Percentiles rank a stretch among this genome's conserved stretches.
Conservation (phyloP, 495 filamentous ascomycete species). For the Trichoderma orchidacearum region DNA sequence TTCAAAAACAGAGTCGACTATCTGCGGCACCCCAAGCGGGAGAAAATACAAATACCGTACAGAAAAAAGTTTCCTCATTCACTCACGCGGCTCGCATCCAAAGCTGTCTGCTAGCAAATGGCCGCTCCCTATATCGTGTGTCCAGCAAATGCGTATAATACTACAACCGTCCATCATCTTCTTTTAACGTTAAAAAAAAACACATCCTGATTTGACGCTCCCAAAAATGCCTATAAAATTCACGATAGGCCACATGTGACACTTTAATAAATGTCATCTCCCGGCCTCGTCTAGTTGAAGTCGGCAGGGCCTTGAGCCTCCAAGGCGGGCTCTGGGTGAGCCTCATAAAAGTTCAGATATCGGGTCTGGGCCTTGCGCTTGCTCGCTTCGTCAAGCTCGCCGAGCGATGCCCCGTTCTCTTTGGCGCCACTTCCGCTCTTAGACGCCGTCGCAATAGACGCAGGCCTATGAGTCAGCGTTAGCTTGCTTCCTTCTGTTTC, state of each 20-base stretch:
- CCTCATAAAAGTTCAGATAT: slow-evolving; percentile 52
- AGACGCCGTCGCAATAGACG: slow-evolving; percentile 30
- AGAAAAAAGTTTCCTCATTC: background rate
- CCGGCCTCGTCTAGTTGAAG: slow-evolving; percentile 18
- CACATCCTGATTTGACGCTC: background rate
- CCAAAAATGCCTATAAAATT: background rate
- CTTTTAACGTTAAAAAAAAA: background rate
- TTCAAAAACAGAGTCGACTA: background rate
- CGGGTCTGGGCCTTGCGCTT: slow-evolving; percentile 47
- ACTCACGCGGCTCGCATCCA: background rate
- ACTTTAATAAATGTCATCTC: background rate
- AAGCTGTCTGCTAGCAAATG: background rate
- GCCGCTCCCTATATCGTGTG: background rate
- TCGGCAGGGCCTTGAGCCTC: slow-evolving; percentile 24
- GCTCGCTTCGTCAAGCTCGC: slow-evolving; percentile 49
- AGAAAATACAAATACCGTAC: background rate
- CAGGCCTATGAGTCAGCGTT: slow-evolving; percentile 24
- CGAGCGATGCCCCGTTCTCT: slow-evolving; percentile 44
- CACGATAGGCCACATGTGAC: background rate
- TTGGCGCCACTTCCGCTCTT: slow-evolving; percentile 34
- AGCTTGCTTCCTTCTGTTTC: background rate
- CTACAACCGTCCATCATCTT: background rate
- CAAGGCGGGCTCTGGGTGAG: slow-evolving; percentile 37
- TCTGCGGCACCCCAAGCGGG: background rate
- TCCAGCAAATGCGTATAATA: background rate